These are phyloP conservation scores for Rhodofomes roseus DNA, from an alignment of 1,284 basidiomycete genomes.

Conservation along the genomic window DNA sequence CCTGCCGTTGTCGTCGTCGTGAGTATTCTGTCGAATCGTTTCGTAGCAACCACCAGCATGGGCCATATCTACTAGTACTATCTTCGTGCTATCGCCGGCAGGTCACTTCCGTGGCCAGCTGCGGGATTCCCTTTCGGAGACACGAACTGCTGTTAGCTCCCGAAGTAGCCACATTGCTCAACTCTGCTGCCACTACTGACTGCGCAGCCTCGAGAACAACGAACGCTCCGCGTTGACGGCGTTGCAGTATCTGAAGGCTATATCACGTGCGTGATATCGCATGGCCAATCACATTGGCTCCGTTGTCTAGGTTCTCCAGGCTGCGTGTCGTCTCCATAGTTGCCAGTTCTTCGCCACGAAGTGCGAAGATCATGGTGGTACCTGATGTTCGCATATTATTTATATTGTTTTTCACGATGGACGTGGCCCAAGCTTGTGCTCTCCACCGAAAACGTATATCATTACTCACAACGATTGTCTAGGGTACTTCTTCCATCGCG, in stretches of 20 bases:
- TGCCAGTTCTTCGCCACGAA: too few relatives aligned
- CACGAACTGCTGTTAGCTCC: background rate
- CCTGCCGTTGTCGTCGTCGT: slow-evolving; percentile 6
- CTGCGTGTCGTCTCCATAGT: too few relatives aligned
- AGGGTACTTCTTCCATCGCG: slow-evolving; percentile 5
- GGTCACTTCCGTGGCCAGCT: background rate
- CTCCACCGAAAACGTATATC: background rate
- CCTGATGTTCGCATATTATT: too few relatives aligned
- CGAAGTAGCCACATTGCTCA: background rate
- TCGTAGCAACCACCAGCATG: background rate
- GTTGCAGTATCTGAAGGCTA: too few relatives aligned
- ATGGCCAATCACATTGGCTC: background rate
- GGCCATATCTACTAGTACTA: background rate
- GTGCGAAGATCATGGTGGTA: too few relatives aligned
- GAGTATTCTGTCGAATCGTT: background rate
- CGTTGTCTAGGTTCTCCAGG: background rate
- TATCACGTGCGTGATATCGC: background rate
- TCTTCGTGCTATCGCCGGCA: background rate
- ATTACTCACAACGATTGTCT: too few relatives aligned
- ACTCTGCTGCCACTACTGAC: too few relatives aligned
- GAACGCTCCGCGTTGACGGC: too few relatives aligned
- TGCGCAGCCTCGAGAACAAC: too few relatives aligned
- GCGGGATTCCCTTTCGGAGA: background rate
- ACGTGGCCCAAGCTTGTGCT: too few relatives aligned
- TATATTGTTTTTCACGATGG: too few relatives aligned